phyloP scores from a whole-genome alignment of 225 moss, liverwort and hornwort genomes.

The Climacium dendroides region DNA sequence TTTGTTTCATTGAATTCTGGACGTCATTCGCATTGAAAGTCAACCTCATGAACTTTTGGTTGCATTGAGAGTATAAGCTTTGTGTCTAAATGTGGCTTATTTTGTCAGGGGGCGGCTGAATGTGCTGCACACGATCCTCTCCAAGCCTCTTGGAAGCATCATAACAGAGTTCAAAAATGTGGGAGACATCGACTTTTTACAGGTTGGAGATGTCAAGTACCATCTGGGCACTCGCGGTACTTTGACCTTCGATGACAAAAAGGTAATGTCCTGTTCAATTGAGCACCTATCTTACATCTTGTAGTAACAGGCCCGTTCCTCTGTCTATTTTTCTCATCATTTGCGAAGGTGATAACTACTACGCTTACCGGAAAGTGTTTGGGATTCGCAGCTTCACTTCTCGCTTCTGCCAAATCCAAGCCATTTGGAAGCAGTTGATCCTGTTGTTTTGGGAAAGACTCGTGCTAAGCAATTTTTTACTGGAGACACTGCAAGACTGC shows the following conservation, averaged over 20 bases:
- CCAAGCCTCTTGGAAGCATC: slow-evolving; percentile 52
- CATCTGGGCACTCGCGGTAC: slow-evolving; percentile 49
- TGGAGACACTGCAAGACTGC: slow-evolving; percentile 24
- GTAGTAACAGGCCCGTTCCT: not conserved
- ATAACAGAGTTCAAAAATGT: slow-evolving; percentile 44
- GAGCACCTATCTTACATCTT: not conserved
- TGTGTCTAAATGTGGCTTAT: not conserved
- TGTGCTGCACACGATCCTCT: slow-evolving; percentile 49
- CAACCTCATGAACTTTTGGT: not conserved
- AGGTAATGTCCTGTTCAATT: slow-evolving; percentile 4
- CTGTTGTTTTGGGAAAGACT: slow-evolving; percentile 57
- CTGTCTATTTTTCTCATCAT: not conserved
- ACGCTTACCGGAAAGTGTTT: not conserved
- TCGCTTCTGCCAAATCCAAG: slow-evolving; percentile 51
- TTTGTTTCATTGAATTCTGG: not conserved
- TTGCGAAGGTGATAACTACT: not conserved
- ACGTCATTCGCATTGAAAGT: not conserved
- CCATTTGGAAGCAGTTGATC: slow-evolving; percentile 58
- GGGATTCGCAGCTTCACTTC: slow-evolving; percentile 26
- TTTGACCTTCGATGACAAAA: slow-evolving; percentile 25
- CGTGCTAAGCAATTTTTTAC: slow-evolving; percentile 52
- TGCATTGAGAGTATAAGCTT: not conserved
- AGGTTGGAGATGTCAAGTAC: slow-evolving; percentile 57
- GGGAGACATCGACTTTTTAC: slow-evolving; percentile 32
- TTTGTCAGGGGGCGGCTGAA: slow-evolving; percentile 38